Conservation (phyloP, 495 filamentous ascomycete genomes). For the Talaromyces stipitatus region DNA sequence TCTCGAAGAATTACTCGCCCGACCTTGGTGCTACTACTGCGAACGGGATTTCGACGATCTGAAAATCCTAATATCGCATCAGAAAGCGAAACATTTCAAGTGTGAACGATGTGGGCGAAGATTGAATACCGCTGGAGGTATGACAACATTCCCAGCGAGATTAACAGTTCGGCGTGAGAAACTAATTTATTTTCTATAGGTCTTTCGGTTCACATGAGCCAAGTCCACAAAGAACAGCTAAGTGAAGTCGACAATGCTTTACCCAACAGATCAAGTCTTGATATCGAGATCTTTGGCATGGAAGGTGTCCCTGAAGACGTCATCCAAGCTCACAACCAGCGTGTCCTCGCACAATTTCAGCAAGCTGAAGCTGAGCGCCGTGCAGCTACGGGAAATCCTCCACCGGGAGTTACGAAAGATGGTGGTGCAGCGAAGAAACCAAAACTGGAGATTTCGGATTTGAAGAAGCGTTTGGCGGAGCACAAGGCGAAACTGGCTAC, state of each 20-base stretch:
- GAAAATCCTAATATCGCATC: conserved; percentile 91
- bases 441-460: conserved; percentile 67
- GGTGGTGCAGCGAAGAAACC: conserved; percentile 63
- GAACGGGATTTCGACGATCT: conserved; percentile 97
- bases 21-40: conserved; percentile 98
- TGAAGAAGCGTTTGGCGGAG: conserved; percentile 77
- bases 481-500: conserved; percentile 62
- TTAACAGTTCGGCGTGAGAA: not conserved
- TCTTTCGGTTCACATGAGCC: conserved; percentile 92
- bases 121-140: conserved; percentile 92
- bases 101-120: conserved; percentile 83
- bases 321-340: conserved; percentile 70
- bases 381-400: conserved; percentile 74
- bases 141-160: conserved; percentile 14
- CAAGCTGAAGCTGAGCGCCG: conserved; percentile 77
- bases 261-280: conserved; percentile 69
- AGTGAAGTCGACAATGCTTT: conserved; percentile 85
- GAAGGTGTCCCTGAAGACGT: conserved; percentile 91
- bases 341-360: conserved; percentile 74
- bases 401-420: conserved; percentile 46
- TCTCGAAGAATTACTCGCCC: conserved; percentile 75
- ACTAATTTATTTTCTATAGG: conserved; percentile 41
- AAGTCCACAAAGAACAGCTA: conserved; percentile 92
- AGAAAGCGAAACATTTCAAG: conserved; percentile 98
- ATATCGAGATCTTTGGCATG: conserved; percentile 97